Base-by-base conservation (phyloP, 176 grass and related monocot genomes). In the Carex parvula region DNA sequence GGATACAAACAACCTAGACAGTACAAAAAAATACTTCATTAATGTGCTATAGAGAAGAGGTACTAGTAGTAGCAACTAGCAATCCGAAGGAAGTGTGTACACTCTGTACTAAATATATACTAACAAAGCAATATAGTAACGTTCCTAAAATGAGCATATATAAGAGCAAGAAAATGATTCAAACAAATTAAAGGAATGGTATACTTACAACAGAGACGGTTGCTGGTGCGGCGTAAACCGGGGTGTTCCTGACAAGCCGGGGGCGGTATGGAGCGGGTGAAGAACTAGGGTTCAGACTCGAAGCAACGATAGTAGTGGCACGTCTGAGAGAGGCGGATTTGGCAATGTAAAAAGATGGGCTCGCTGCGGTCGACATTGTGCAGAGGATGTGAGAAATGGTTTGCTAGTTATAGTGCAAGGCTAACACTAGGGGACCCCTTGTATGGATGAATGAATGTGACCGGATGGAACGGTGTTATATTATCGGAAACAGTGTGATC, bases 281-380 rank as follows among this genome's bases (percentile, higher is more conserved):
- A 32, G 83, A 70, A 15, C 57, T 59, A 11, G 83, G 69, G 32
- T 42, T 83, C 73, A 83, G 50, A 89, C 92, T 81, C 79, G 79
- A 84, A 41, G 24, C 79, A 85, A 78, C 67, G 84, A 90, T n/a
- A 70, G 83, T 48, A 61, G 91, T 55, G 14, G 63, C 17, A 64
- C 69, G 18, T 72, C 55, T 84, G 86, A 72, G 26, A 32, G 75
- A 26, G 29, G 85, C 71, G 4, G 84, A 75, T 52, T 53, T 46
- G 46, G 88, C 75, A 61, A 86, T 71, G 83, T 59, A 90, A 83
- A 79, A 85, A 16, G 84, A 74, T 61, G 74, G 32, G 12, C 84
- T 64, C 10, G 88, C 80, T 80, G 90, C 92, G 81, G 88, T 90
- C 70, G 81, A 90, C 94, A 97, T 97, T 87, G 81, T 85, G 75